phyloP scores from a whole-genome alignment of 352 stramenopile genomes.

The Phytophthora meadii region DNA sequence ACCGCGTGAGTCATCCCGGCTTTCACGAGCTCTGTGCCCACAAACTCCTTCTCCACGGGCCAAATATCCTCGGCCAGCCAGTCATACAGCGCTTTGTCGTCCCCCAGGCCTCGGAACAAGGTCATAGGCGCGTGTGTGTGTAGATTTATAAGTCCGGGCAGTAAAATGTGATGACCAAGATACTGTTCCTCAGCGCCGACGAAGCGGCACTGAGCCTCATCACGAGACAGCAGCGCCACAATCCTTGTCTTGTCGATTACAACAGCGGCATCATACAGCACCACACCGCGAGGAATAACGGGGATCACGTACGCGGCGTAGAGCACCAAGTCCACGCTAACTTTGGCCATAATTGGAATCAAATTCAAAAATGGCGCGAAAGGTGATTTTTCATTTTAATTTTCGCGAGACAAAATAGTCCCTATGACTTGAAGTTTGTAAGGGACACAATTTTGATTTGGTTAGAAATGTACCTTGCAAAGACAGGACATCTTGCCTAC shows the following conservation, averaged over 20 bases:
- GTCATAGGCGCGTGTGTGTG: conserved; percentile 91
- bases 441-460: no score
- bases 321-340: conserved; percentile 75
- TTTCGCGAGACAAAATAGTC: conserved; percentile 5
- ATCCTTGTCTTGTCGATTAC: conserved; percentile 74
- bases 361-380: conserved; percentile 11
- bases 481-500: no score
- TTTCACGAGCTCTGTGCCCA: conserved; percentile 71
- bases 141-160: conserved; percentile 87
- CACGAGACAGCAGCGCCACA: conserved; percentile 71
- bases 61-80: conserved; percentile 90
- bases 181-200: conserved; percentile 46
- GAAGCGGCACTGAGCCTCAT: conserved; percentile 62
- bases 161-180: conserved; percentile 70
- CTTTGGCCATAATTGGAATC: conserved; percentile 37
- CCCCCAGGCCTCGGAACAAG: conserved; percentile 83
- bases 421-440: no score
- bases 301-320: conserved; percentile 81
- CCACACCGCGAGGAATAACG: conserved; percentile 73
- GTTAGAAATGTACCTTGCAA: no score
- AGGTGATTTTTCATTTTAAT: conserved; percentile 7
- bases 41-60: conserved; percentile 82
- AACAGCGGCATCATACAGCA: conserved; percentile 80
- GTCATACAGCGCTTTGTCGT: conserved; percentile 85
- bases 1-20: conserved; percentile 79